Conservation (phyloP, 2,329 filamentous ascomycete species). For the Colletotrichum liriopes region DNA sequence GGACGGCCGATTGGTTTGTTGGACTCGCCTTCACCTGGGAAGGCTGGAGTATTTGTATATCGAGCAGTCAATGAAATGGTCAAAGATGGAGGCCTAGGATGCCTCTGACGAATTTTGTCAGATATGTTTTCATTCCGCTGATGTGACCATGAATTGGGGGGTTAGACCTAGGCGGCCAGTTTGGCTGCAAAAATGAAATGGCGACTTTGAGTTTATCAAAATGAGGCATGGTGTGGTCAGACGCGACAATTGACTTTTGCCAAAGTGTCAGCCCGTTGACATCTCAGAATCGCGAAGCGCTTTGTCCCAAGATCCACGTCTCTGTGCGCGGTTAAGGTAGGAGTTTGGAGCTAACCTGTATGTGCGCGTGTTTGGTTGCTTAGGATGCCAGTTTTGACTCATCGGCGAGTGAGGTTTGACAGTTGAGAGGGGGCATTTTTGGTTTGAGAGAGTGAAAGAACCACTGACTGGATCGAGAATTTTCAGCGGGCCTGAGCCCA, state of each 20-base stretch:
- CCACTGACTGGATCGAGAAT: neutral
- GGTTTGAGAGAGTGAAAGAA: neutral
- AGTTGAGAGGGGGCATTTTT: neutral
- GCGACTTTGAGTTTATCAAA: no score
- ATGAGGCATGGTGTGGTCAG: neutral
- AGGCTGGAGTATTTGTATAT: constrained; percentile 41
- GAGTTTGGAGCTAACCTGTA: neutral
- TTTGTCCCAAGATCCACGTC: neutral
- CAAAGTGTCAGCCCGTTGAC: constrained; percentile 5
- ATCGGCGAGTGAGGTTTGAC: constrained; percentile 1
- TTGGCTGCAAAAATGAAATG: neutral
- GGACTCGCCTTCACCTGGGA: constrained; percentile 22
- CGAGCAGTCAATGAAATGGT: constrained; percentile 35
- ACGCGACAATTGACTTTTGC: constrained; percentile 18
- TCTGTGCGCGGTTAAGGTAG: neutral
- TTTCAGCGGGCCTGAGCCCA: constrained; percentile 2
- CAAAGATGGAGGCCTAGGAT: constrained; percentile 9
- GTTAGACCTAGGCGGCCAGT: no score
- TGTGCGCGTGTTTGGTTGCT: neutral
- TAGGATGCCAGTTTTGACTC: constrained; percentile 4
- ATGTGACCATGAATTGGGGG: neutral
- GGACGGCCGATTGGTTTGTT: constrained; percentile 38
- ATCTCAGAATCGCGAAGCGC: neutral
- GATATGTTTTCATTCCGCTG: neutral
- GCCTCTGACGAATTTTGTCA: constrained; percentile 10